Evolutionary conservation across 257 asterid species (phyloP).

Genomic region (Paulownia fortunei): DNA sequence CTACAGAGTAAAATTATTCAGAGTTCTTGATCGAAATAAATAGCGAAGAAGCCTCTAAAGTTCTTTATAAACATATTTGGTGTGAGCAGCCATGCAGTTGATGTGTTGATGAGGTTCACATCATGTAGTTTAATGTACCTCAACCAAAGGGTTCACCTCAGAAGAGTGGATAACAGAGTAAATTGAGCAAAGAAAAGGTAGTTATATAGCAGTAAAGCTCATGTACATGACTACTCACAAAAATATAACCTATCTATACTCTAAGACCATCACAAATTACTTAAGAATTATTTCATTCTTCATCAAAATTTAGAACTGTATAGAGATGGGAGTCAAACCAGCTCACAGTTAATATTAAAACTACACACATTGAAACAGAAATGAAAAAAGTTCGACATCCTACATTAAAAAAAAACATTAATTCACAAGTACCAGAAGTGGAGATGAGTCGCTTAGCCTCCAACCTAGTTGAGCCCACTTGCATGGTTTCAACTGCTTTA

Average conservation of each 20-base stretch:
- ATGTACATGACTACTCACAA: background rate
- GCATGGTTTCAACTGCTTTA: conserved; percentile 40
- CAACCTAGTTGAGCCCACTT: conserved; percentile 32
- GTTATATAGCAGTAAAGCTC: no score
- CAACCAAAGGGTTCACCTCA: background rate
- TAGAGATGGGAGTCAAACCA: background rate
- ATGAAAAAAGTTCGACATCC: background rate
- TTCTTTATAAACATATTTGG: background rate
- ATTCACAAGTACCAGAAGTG: conserved; percentile 15
- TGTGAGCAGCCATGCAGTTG: background rate
- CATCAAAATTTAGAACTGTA: background rate
- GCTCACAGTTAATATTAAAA: background rate
- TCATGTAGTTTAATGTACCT: background rate
- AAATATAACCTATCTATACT: background rate
- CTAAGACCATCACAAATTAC: background rate
- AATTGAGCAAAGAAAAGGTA: no score
- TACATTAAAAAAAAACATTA: background rate
- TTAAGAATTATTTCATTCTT: background rate
- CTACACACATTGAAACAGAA: background rate
- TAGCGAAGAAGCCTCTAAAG: background rate
- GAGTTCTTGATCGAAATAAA: background rate
- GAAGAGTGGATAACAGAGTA: background rate
- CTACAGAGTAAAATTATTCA: background rate
- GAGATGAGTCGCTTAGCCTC: conserved; percentile 23
- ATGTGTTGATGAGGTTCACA: no score